Base-by-base conservation (phyloP, 306 rosid species). In the Quercus variabilis region DNA sequence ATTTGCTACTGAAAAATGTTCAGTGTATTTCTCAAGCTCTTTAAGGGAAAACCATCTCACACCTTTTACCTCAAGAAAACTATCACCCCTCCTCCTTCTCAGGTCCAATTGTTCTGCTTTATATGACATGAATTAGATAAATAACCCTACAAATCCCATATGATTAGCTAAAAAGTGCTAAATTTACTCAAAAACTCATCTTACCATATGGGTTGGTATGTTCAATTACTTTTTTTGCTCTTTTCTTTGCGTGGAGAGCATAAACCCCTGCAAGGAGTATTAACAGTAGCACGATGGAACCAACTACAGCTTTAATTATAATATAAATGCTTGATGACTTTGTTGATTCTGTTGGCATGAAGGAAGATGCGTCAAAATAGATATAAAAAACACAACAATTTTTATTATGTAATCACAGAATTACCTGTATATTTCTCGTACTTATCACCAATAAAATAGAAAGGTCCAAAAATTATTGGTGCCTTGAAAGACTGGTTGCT, bases 11-110 rank as follows among this genome's bases (percentile, higher is more conserved):
- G 82, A 80, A 55, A 86, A 86, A 49, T 86, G 82, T 59, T 82
- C 85, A 81, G 85, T 88, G 87, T 49, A 87, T 73, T 67, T 88
- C 74, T 76, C 79, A 31, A 93, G 81, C 88, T 93, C 98, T 78
- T 88, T 88, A 57, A 87, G 90, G 31, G 88, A 76, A 88, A 93
- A 91, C 73, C 85, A 83, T 78, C 83, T 86, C 3, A 94, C 92
- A 52, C 93, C 97, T 81, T 78, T 83, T 18, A 86, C 21, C 26
- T 78, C 78, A 6, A 87, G 85, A 58, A 46, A 46, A 11, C 68
- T 76, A 63, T 79, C 78, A 69, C 88, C 82, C 49, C 81, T 83
- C 28, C 81, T 83, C 25, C 80, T 79, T 6, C 74, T 74, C 1
- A 80, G 67, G 38, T 80, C 87, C 96, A 90, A 82, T 62, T 72